Conservation (phyloP, 257 asterid species). For the Nemophila menziesii region DNA sequence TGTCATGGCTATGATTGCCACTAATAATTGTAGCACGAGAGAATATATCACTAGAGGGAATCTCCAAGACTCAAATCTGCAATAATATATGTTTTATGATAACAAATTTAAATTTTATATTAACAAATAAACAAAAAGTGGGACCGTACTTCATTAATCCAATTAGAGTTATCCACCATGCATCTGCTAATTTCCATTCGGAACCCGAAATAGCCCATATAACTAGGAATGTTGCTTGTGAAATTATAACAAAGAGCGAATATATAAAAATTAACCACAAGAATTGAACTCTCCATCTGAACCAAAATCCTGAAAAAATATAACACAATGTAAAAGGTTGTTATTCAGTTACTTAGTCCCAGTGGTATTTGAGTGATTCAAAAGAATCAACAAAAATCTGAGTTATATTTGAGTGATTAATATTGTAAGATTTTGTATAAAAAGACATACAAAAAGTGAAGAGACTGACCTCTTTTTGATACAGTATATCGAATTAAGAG, state of each 20-base stretch:
- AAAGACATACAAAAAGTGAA: conserved; percentile 1
- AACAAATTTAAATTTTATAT: not conserved
- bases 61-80: conserved; percentile 62
- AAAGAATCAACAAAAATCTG: not conserved
- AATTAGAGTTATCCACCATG: conserved; percentile 62
- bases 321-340: not conserved
- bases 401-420: conserved; percentile 2
- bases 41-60: conserved; percentile 43
- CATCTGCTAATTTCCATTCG: conserved; percentile 40
- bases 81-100: conserved; percentile 13
- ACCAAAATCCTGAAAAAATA: conserved; percentile 44
- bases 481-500: conserved; percentile 48
- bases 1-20: conserved; percentile 37
- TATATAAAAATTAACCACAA: conserved; percentile 57
- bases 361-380: not conserved
- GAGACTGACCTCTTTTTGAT: conserved; percentile 52
- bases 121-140: conserved; percentile 3
- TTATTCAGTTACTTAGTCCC: not conserved
- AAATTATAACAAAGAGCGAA: conserved; percentile 31
- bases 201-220: conserved; percentile 34
- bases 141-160: conserved; percentile 56
- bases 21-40: conserved; percentile 40
- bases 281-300: conserved; percentile 37
- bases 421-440: conserved; percentile 11
- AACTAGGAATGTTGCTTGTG: conserved; percentile 43